These are phyloP conservation scores for Glebionis coronaria DNA, from an alignment of 129 eudicot genomes.

Conservation along the genomic window DNA sequence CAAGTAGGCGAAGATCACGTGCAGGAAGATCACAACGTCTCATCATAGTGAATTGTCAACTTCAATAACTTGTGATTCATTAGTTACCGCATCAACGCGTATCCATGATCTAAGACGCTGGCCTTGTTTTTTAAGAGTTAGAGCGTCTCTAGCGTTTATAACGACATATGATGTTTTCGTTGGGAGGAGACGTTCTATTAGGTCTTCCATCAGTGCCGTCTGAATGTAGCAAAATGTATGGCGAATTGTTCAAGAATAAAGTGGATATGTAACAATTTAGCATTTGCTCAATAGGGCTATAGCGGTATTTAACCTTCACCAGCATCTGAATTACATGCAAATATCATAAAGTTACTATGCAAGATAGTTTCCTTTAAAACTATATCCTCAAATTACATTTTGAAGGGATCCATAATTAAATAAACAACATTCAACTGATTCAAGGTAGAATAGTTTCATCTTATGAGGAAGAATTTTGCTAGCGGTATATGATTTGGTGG, in stretches of 20 bases:
- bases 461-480: no score
- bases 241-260: neutral
- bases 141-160: slow-evolving; percentile 62
- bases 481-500: no score
- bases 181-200: slow-evolving; percentile 67
- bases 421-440: no score
- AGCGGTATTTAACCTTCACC: no score
- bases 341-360: neutral
- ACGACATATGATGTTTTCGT: slow-evolving; percentile 55
- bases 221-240: slow-evolving; percentile 20
- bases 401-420: no score
- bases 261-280: neutral
- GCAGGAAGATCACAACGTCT: slow-evolving; percentile 95
- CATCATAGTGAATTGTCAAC: slow-evolving; percentile 95
- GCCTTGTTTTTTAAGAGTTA: slow-evolving; percentile 80
- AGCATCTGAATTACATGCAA: neutral
- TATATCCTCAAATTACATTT: no score
- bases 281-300: neutral
- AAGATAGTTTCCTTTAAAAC: no score
- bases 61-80: slow-evolving; percentile 76
- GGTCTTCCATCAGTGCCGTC: slow-evolving; percentile 57
- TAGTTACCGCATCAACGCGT: slow-evolving; percentile 66
- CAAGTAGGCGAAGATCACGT: slow-evolving; percentile 87
- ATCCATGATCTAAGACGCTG: slow-evolving; percentile 97
- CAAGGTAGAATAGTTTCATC: no score